These are phyloP conservation scores for Curvularia spicifera DNA, from an alignment of 2,329 filamentous ascomycete species.

Conservation along the genomic window DNA sequence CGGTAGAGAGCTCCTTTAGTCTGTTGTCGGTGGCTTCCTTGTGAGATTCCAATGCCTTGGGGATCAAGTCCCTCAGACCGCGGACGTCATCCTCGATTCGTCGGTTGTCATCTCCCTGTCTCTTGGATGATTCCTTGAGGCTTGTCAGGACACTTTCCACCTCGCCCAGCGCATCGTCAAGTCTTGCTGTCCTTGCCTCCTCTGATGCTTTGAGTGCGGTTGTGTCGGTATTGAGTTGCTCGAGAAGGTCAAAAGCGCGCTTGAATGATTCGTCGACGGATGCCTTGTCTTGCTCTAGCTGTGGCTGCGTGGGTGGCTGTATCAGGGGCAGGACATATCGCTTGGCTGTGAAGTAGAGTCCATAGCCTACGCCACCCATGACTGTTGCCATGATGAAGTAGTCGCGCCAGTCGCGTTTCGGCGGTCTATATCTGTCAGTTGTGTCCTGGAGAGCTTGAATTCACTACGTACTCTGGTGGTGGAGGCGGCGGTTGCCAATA, in stretches of 20 bases:
- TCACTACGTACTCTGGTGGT: slow-evolving; percentile 58
- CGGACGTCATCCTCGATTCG: slow-evolving; percentile 86
- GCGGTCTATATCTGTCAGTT: slow-evolving; percentile 53
- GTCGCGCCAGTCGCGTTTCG: slow-evolving; percentile 92
- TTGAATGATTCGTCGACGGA: slow-evolving; percentile 93
- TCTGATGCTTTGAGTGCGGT: slow-evolving; percentile 86
- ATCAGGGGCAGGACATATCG: slow-evolving; percentile 92
- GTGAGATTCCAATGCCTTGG: slow-evolving; percentile 85
- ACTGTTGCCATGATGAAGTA: slow-evolving; percentile 99
- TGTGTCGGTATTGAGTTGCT: slow-evolving; percentile 91
- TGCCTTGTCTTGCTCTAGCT: slow-evolving; percentile 92
- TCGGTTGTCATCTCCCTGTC: slow-evolving; percentile 86
- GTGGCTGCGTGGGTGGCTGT: slow-evolving; percentile 89
- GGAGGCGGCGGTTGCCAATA: slow-evolving; percentile 61
- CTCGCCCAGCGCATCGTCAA: slow-evolving; percentile 82
- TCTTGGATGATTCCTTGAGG: slow-evolving; percentile 79
- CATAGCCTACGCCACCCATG: slow-evolving; percentile 86
- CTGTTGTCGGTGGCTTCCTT: slow-evolving; percentile 82
- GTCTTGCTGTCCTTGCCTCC: slow-evolving; percentile 77
- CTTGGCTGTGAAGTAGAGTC: slow-evolving; percentile 82
- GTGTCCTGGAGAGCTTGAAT: background rate
- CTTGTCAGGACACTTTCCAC: slow-evolving; percentile 83
- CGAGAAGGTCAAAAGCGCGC: slow-evolving; percentile 86
- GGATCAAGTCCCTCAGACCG: slow-evolving; percentile 81
- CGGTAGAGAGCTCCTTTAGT: slow-evolving; percentile 81